A percentile compares a stretch with the other conserved stretches of the same genome.
These are phyloP conservation scores for Aspergillus pseudonomiae DNA, from an alignment of 2,329 filamentous ascomycete species.

Conservation along the genomic window DNA sequence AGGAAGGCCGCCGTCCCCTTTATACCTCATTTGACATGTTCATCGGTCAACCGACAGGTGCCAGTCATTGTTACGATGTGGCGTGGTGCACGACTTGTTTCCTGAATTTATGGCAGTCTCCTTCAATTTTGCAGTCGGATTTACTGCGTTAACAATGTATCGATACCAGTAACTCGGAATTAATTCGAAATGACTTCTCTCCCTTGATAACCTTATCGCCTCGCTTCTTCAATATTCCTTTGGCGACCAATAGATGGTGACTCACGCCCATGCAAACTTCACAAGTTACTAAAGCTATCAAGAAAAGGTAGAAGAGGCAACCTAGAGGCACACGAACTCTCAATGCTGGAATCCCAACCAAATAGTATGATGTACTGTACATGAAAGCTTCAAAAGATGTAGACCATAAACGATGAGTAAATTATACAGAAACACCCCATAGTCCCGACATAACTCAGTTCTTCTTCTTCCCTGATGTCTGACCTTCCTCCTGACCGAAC, in stretches of 20 bases:
- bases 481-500: slow-evolving; percentile 48
- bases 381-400: slow-evolving; percentile 10
- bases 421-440: neutral
- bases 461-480: slow-evolving; percentile 40
- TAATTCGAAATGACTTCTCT: slow-evolving; percentile 1
- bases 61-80: slow-evolving; percentile 10
- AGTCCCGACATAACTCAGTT: slow-evolving; percentile 17
- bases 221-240: neutral
- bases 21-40: slow-evolving; percentile 1
- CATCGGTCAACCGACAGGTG: slow-evolving; percentile 2
- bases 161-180: slow-evolving; percentile 7
- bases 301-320: neutral
- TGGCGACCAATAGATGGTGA: neutral
- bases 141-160: slow-evolving; percentile 12
- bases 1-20: slow-evolving; percentile 13
- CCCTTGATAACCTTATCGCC: neutral
- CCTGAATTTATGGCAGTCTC: slow-evolving; percentile 13
- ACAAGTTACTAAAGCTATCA: neutral
- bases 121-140: slow-evolving; percentile 15
- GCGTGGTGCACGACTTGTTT: slow-evolving; percentile 17
- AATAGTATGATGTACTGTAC: slow-evolving; percentile 23
- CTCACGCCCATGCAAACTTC: neutral
- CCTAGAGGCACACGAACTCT: slow-evolving; percentile 4
- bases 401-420: slow-evolving; percentile 8
- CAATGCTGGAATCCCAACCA: slow-evolving; percentile 14